phyloP scores from a whole-genome alignment of 257 asterid genomes.

The Przewalskia tangutica region DNA sequence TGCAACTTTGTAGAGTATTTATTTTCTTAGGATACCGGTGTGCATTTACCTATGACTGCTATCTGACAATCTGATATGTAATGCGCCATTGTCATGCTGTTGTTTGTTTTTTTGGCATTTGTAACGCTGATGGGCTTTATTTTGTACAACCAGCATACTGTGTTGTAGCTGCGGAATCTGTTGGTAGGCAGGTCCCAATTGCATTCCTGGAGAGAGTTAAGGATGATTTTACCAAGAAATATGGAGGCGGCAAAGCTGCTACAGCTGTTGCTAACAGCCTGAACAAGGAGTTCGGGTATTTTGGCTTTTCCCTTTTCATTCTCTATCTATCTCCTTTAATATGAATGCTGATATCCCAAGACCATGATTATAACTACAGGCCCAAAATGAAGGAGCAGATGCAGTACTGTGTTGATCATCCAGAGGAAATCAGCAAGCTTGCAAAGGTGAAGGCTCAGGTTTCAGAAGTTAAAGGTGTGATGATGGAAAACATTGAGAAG shows the following conservation, averaged over 20 bases:
- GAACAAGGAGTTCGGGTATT: constrained; percentile 81
- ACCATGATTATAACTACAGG: constrained; percentile 20
- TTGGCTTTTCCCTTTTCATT: not conserved
- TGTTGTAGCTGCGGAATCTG: constrained; percentile 89
- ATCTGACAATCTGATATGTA: not conserved
- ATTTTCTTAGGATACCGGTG: not conserved
- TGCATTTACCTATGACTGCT: not conserved
- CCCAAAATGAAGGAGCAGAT: constrained; percentile 91
- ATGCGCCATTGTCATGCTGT: not conserved
- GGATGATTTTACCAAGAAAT: constrained; percentile 82
- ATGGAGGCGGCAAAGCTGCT: constrained; percentile 93
- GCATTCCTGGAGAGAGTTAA: constrained; percentile 79
- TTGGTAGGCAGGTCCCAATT: constrained; percentile 80
- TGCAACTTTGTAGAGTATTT: not conserved
- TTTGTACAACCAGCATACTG: constrained; percentile 54
- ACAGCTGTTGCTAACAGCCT: constrained; percentile 83
- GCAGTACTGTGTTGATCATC: constrained; percentile 93
- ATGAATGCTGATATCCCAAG: not conserved
- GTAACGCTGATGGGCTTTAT: not conserved
- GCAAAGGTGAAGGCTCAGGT: constrained; percentile 94
- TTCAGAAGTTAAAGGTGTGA: constrained; percentile 92
- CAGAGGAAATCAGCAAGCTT: constrained; percentile 85
- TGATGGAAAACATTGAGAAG: constrained; percentile 98
- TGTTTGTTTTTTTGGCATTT: not conserved
- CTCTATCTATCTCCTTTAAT: not conserved